Percentiles rank a stretch among this genome's conserved stretches.
phyloP scores from a whole-genome alignment of 129 eudicot species.

The Heracleum sosnowskyi region DNA sequence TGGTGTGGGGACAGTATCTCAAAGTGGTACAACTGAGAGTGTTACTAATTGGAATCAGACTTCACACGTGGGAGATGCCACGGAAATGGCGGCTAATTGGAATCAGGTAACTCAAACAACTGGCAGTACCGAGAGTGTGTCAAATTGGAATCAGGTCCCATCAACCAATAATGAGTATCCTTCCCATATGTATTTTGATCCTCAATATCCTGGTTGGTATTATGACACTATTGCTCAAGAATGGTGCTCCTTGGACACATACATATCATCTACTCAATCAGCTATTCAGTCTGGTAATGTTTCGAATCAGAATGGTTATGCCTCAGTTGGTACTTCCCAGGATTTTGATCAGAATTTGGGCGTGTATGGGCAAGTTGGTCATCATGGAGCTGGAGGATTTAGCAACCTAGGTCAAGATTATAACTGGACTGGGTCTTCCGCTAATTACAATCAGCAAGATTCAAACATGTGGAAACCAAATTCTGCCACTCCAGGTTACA shows the following conservation, averaged over 20 bases:
- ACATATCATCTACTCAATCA: slow-evolving; percentile 30
- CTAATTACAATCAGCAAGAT: slow-evolving; percentile 33
- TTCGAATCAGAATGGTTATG: slow-evolving; percentile 37
- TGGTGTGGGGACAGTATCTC: slow-evolving; percentile 45
- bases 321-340: slow-evolving; percentile 29
- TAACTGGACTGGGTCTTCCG: slow-evolving; percentile 37
- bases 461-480: slow-evolving; percentile 37
- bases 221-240: slow-evolving; percentile 69
- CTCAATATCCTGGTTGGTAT: slow-evolving; percentile 97
- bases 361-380: slow-evolving; percentile 26
- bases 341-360: slow-evolving; percentile 30
- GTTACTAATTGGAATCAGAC: slow-evolving; percentile 38
- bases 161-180: slow-evolving; percentile 64
- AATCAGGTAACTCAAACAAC: slow-evolving; percentile 44
- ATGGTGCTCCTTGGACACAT: slow-evolving; percentile 68
- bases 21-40: slow-evolving; percentile 41
- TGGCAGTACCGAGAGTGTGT: slow-evolving; percentile 27
- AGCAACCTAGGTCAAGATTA: slow-evolving; percentile 37
- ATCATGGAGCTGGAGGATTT: slow-evolving; percentile 20
- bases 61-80: slow-evolving; percentile 12
- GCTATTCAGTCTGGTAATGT: slow-evolving; percentile 31
- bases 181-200: slow-evolving; percentile 86
- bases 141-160: slow-evolving; percentile 52
- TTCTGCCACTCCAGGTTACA: slow-evolving; percentile 12
- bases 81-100: slow-evolving; percentile 23